Evolutionary conservation across 352 stramenopile genomes (phyloP), one percentile per base, ranked within the genome.

Genomic region (Phytopythium montanum): DNA sequence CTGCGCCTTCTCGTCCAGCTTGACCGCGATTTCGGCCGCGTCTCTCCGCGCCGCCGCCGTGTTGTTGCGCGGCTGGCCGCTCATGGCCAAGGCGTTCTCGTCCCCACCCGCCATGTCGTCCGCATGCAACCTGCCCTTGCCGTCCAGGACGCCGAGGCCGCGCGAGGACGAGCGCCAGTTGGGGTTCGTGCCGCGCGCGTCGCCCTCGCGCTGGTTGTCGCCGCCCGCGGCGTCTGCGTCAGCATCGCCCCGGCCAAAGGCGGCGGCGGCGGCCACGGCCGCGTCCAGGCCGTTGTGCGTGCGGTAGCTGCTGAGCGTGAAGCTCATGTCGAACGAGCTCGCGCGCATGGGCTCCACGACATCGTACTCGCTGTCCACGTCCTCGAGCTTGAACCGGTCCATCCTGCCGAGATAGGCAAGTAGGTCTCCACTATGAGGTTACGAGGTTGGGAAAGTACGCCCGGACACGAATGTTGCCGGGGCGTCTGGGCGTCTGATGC

Each of bases 321-420:
- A 92, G 63, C 81, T 91, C 79, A 91, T 88, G 76, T 95, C 84
- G 65, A 95, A 95, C 31, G 84, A 94, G 62, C 86, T 92, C n/a
- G 86, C 73, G 5, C 86, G 86, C 73, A 93, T 87, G 50, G 86
- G 86, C 72, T 93, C 86, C 16, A 95, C 80, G 3, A 72, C 84
- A 66, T 95, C 86, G 48, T 84, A 91, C 48, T 69, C 73, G 53
- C 88, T 76, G 57, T 92, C 82, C 59, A 92, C 80, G 59, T 88
- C 82, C 39, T 93, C 80, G 13, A 90, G 62, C 51, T 78, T 70
- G 72, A 95, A 95, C 50, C 86, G 86, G 61, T 95, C 86, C 86
- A 95, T 95, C n/a, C 6, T 55, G 26, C 7, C 8, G n/a, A n/a
- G n/a, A n/a, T 36, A 6, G 31, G 38, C 14, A 16, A 19, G 6